A percentile compares a stretch with the other conserved stretches of the same genome.
Conservation (phyloP, 306 rosid species). For the Rosa chinensis region DNA sequence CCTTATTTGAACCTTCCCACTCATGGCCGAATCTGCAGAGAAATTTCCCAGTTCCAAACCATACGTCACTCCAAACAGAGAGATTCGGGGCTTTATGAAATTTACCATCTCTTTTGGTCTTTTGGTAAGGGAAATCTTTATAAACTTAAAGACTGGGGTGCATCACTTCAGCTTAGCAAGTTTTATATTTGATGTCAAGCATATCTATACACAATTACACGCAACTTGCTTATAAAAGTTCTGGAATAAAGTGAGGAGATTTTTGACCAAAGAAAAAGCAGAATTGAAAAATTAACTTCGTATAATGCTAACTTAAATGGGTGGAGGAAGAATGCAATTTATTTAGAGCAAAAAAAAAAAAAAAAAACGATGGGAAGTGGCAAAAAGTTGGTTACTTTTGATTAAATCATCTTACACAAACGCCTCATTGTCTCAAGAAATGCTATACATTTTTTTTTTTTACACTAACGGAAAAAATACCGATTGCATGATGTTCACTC, state of each 20-base stretch:
- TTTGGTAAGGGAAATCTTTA: neutral
- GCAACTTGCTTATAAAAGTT: neutral
- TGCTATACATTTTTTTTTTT: too few relatives aligned
- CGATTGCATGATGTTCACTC: neutral
- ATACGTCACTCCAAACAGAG: neutral
- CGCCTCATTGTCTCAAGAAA: too few relatives aligned
- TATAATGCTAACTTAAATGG: neutral
- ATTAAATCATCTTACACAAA: neutral
- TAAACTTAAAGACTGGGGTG: neutral
- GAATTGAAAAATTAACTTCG: neutral
- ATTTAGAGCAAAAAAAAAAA: neutral
- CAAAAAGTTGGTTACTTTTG: neutral
- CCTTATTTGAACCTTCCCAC: slow-evolving; percentile 5
- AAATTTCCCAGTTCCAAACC: neutral
- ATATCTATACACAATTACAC: neutral
- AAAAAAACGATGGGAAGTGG: neutral
- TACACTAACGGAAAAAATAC: neutral
- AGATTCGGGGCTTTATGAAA: neutral
- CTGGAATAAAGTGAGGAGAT: neutral
- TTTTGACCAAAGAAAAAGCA: neutral
- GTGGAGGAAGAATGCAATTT: neutral
- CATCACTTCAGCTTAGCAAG: neutral
- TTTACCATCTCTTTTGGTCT: neutral
- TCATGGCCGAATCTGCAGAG: neutral
- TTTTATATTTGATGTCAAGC: neutral